Conservation (phyloP, 805 yeast genomes). For the Pichia ethanolica region DNA sequence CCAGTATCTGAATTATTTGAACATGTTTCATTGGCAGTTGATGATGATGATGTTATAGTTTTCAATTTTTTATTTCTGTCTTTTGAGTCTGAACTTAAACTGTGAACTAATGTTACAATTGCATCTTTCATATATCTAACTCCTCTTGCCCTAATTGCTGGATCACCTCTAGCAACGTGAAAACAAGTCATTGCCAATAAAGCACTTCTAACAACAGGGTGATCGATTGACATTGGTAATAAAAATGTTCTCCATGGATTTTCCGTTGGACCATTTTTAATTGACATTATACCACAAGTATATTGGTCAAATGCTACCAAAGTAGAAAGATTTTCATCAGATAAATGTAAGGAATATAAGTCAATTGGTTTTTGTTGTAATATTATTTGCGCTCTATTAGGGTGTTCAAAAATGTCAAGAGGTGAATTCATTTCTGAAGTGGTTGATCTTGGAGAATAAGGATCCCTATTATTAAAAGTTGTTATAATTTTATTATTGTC, state of each 20-base stretch:
- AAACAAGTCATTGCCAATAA: slow-evolving; percentile 61
- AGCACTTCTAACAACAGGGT: slow-evolving; percentile 53
- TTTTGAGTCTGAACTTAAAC: slow-evolving; percentile 28
- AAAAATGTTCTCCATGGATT: slow-evolving; percentile 61
- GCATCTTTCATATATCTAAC: slow-evolving; percentile 52
- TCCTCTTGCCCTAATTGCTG: slow-evolving; percentile 41
- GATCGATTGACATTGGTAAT: slow-evolving; percentile 48
- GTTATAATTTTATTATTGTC: background rate
- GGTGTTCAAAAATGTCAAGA: background rate
- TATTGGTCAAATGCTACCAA: slow-evolving; percentile 35
- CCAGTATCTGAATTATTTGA: background rate
- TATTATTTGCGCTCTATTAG: slow-evolving; percentile 12
- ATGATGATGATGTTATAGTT: too few relatives aligned
- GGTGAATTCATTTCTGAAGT: background rate
- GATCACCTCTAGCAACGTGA: slow-evolving; percentile 44
- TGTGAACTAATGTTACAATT: slow-evolving; percentile 51
- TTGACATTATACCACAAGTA: slow-evolving; percentile 50
- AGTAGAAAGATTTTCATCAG: slow-evolving; percentile 25
- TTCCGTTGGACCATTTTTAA: slow-evolving; percentile 55
- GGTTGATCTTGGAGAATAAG: background rate
- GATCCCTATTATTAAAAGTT: background rate
- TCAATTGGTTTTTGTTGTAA: slow-evolving; percentile 2
- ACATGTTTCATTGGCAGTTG: too few relatives aligned
- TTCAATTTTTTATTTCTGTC: background rate
- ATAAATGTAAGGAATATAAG: slow-evolving; percentile 17